Percentiles rank a stretch among this genome's conserved stretches.
Evolutionary conservation across 106 monocot genomes (phyloP).

Genomic region (Phalaenopsis equestris): DNA sequence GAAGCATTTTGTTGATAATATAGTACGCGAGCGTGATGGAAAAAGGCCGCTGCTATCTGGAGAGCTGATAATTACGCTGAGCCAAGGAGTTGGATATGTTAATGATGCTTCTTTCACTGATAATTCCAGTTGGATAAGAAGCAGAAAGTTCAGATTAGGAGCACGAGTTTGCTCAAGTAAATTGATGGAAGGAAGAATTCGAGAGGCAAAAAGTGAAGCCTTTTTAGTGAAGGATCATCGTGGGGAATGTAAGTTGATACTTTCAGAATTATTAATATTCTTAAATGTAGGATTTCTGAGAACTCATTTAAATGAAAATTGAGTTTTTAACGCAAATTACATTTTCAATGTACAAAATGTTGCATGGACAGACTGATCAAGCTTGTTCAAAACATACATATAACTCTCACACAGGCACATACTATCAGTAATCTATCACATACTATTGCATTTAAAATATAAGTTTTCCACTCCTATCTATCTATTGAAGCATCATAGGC

Average conservation of each 20-base stretch:
- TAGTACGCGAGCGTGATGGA: constrained; percentile 79
- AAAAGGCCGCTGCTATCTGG: constrained; percentile 70
- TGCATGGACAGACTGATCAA: not conserved
- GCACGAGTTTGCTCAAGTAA: constrained; percentile 28
- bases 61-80: constrained; percentile 40
- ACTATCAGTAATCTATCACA: not conserved
- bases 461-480: too few species aligned
- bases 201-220: constrained; percentile 56
- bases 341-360: not conserved
- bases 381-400: not conserved
- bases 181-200: constrained; percentile 34
- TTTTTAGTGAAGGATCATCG: constrained; percentile 89
- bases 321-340: not conserved
- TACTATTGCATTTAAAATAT: not conserved
- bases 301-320: not conserved
- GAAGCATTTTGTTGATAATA: constrained; percentile 42
- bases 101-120: constrained; percentile 68
- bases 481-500: too few species aligned
- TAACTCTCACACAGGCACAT: not conserved
- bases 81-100: constrained; percentile 41
- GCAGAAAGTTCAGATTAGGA: constrained; percentile 76
- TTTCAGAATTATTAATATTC: not conserved
- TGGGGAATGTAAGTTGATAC: constrained; percentile 65
- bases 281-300: constrained; percentile 1
- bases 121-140: constrained; percentile 91